Evolutionary conservation across 164 flowering plant genomes (phyloP), one percentile per base, ranked within the genome.

Genomic region (Magnolia changhungtana): DNA sequence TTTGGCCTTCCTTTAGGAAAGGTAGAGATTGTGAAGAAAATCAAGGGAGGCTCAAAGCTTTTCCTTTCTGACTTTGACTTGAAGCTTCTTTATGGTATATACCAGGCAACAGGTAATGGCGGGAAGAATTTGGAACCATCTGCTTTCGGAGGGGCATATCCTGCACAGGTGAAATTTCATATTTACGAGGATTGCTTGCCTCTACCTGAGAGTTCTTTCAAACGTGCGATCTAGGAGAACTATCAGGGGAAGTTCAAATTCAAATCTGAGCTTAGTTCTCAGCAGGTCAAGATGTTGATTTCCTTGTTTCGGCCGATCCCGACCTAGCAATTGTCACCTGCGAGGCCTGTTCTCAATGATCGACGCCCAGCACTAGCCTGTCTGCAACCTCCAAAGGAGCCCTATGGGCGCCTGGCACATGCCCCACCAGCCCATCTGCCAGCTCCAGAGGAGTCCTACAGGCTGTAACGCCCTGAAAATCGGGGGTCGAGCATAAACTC

Each of bases 141-240:
- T 66, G 80, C 80, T 19, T 77, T 77, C 59, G 72, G 67, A 8
- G 76, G 80, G 27, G 61, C 55, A 29, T 77, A 64, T 51, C 80
- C 75, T 72, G 75, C 79, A 24, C 76, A 77, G 79, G 79, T 77
- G 67, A 80, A 66, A 31, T 89, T 89, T 72, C 75, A 75, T 71
- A 85, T 87, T 64, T 67, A 27, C 63, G 81, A 74, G 84, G 88
- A 87, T 21, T 86, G 88, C 72, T 74, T 82, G 68, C 90, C 91
- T 67, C 72, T 89, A 51, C 82, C 82, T 11, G 91, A 87, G 81
- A 79, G 74, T 63, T 50, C 76, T 49, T 87, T 89, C 73, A 87
- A 63, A 73, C 77, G 78, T 29, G 86, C 82, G 24, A 80, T 87
- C 58, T 24, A 45, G 71, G 86, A 82, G 50, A 85, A 85, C 74